Evolutionary conservation across 257 asterid species (phyloP), one percentile per base, ranked within the genome.

Genomic region (Euphrasia confusa): DNA sequence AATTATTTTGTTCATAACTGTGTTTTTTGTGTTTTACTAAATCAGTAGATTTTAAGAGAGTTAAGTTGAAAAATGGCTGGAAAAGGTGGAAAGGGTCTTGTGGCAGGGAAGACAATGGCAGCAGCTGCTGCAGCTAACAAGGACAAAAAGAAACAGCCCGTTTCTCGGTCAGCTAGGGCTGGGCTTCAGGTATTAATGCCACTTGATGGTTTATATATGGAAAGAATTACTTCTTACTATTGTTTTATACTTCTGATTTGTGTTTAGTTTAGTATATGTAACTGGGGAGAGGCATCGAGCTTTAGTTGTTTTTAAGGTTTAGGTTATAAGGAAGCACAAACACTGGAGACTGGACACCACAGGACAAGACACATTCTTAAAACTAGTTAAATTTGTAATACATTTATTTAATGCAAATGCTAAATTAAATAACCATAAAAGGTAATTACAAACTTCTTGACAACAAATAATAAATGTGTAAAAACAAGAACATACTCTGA

Each of bases 31-130:
- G 8, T 7, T 37, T 8, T 37, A 7, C 3, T 37, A 8, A 37
- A 37, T 37, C 42, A 9, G 18, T 12, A 11, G 53, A 47, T 47
- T 47, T 12, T 47, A 2, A 5, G n/a, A 47, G 53, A 5, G 1
- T 13, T 3, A 24, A 50, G 55, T 44, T 50, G 60, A 9, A 55
- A 59, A 61, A 90, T 90, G 97, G 97, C 97, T 35, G 97, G 97
- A 59, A 90, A 90, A 75, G 97, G 97, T 54, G 97, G 97, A 42
- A 90, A 90, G 73, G 97, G 97, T 30, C 95, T 90, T 7, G 79
- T 90, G 50, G 97, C 97, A 7, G 96, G 94, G 49, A 90, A 90
- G 80, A 90, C 97, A 15, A 83, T 83, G 45, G 95, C 97, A 11
- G 83, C 87, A 10, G 81, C 87, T 15, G 83, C 87, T 7, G 82